These are phyloP conservation scores for Dillenia turbinata DNA, from an alignment of 164 flowering plant genomes.

Conservation along the genomic window DNA sequence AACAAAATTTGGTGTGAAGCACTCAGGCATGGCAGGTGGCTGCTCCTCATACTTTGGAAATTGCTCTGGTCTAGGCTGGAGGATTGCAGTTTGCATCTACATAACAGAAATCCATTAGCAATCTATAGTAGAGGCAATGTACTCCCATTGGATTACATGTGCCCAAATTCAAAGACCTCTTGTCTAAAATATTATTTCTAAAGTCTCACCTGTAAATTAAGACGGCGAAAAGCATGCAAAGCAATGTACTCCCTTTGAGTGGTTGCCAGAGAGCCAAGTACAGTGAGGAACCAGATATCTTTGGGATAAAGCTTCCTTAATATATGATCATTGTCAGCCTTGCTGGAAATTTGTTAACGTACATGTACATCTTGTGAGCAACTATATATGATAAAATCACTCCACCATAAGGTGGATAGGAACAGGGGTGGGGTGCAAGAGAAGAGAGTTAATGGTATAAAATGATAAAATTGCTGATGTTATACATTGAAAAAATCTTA, in stretches of 20 bases:
- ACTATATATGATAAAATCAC: background rate
- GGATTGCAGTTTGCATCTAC: constrained; percentile 97
- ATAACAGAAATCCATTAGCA: constrained; percentile 1
- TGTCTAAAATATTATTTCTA: too few relatives aligned
- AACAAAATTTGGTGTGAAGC: constrained; percentile 84
- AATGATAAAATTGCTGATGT: background rate
- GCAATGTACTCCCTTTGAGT: constrained; percentile 96
- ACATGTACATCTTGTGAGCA: too few relatives aligned
- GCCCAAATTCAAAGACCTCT: background rate
- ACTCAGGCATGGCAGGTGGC: constrained; percentile 93
- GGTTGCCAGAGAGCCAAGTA: constrained; percentile 93
- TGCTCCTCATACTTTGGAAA: constrained; percentile 94
- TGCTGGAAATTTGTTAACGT: constrained; percentile 33
- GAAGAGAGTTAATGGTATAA: background rate
- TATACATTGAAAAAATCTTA: background rate
- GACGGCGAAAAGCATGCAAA: constrained; percentile 91
- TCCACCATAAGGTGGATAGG: background rate
- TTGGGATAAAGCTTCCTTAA: constrained; percentile 69
- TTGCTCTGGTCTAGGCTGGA: constrained; percentile 83
- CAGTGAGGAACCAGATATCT: constrained; percentile 78
- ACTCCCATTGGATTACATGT: background rate
- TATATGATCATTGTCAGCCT: constrained; percentile 62
- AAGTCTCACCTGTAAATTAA: constrained; percentile 63
- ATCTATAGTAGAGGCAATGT: background rate
- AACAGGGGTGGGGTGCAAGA: too few relatives aligned